Conservation (phyloP, 306 rosid species). For the Rosa persica region DNA sequence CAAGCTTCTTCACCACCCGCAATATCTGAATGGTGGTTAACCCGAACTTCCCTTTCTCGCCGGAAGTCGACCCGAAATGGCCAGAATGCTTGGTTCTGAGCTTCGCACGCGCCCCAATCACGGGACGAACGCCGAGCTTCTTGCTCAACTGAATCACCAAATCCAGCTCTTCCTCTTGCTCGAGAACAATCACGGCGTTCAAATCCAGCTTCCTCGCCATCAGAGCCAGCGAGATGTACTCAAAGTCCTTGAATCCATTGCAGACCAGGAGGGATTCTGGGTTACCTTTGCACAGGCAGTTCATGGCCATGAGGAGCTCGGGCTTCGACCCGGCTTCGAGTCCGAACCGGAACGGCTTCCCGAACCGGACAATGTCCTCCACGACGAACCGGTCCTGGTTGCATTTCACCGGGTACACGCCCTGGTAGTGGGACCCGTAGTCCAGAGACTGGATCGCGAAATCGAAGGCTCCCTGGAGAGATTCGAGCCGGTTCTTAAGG, state of each 20-base stretch:
- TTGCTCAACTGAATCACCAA: conserved; percentile 63
- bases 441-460: conserved; percentile 63
- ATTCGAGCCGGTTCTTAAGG: conserved; percentile 68
- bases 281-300: conserved; percentile 79
- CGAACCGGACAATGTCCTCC: conserved; percentile 78
- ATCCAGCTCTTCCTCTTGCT: conserved; percentile 86
- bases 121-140: conserved; percentile 63
- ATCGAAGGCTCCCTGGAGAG: conserved; percentile 68
- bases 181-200: conserved; percentile 80
- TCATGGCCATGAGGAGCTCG: conserved; percentile 84
- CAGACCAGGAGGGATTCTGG: conserved; percentile 64
- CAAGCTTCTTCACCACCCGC: conserved; percentile 65
- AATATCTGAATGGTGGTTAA: conserved; percentile 70
- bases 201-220: conserved; percentile 65
- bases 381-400: conserved; percentile 88
- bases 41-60: conserved; percentile 93
- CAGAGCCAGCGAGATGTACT: conserved; percentile 72
- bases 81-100: conserved; percentile 83
- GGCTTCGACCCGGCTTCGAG: conserved; percentile 94
- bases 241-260: conserved; percentile 75
- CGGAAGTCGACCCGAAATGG: conserved; percentile 81
- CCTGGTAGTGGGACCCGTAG: conserved; percentile 76
- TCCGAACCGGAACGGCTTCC: conserved; percentile 72
- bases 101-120: conserved; percentile 81
- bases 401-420: conserved; percentile 87